A percentile compares a stretch with the other conserved stretches of the same genome.
phyloP scores from a whole-genome alignment of 768 basidiomycete genomes.

The Tylopilus sp. region DNA sequence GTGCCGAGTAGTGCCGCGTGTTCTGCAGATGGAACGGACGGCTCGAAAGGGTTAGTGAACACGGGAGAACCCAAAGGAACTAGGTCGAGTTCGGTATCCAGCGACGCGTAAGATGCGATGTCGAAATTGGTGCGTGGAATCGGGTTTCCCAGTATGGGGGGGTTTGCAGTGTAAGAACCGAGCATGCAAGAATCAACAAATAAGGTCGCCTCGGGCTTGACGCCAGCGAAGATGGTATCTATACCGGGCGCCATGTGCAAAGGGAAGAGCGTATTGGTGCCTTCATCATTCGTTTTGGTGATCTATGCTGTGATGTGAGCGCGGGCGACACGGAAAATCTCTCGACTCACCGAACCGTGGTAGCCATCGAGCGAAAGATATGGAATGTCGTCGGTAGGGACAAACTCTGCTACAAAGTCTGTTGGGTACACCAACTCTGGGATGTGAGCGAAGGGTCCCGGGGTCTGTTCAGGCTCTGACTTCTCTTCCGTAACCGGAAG shows the following conservation, averaged over 20 bases:
- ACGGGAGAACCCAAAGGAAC: conserved; percentile 25
- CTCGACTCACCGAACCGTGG: conserved; percentile 18
- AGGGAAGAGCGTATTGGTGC: conserved; percentile 11
- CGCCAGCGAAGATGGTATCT: conserved; percentile 23
- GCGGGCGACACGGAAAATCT: background rate
- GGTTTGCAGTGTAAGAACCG: conserved; percentile 11
- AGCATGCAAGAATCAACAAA: conserved; percentile 29
- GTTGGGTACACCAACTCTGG: conserved; percentile 19
- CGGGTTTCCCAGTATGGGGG: conserved; percentile 1
- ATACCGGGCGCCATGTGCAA: conserved; percentile 20
- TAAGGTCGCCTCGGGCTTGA: conserved; percentile 28
- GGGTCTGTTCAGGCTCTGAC: conserved; percentile 1
- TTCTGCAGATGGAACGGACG: background rate
- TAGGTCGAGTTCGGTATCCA: background rate
- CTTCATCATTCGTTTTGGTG: background rate
- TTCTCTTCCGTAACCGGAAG: background rate
- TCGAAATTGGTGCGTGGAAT: conserved; percentile 10
- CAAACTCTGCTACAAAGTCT: conserved; percentile 21
- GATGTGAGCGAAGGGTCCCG: conserved; percentile 5
- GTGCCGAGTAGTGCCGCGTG: conserved; percentile 16
- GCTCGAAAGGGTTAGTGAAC: conserved; percentile 31
- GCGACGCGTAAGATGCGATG: conserved; percentile 4
- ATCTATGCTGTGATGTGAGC: conserved; percentile 15
- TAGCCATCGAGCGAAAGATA: conserved; percentile 28
- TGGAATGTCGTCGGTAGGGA: conserved; percentile 37